Evolutionary conservation across 257 asterid species (phyloP).

Genomic region (Solanum bulbocastanum): DNA sequence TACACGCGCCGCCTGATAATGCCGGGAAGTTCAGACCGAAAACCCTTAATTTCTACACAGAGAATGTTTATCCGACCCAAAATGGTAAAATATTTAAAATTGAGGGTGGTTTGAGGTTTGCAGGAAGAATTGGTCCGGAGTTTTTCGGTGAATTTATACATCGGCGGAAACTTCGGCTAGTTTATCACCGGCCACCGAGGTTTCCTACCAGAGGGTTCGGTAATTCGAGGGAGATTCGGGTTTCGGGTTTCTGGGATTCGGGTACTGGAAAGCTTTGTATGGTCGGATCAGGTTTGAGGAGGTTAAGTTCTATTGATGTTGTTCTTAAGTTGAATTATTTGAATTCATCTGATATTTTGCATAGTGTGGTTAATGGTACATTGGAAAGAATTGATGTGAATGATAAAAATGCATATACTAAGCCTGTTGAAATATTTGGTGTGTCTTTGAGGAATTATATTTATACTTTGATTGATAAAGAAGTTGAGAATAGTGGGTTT

Average conservation of each 20-base stretch:
- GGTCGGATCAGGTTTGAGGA: conserved; percentile 56
- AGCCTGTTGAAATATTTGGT: conserved; percentile 36
- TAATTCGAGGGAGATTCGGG: conserved; percentile 12
- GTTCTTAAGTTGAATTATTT: conserved; percentile 73
- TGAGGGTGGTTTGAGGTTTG: conserved; percentile 26
- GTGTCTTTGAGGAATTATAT: conserved; percentile 53
- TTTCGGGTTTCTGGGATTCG: conserved; percentile 76
- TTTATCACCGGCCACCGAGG: conserved; percentile 58
- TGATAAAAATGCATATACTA: conserved; percentile 12
- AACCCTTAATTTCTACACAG: conserved; percentile 29
- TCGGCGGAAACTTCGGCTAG: conserved; percentile 37
- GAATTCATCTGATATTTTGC: conserved; percentile 52
- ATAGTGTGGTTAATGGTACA: conserved; percentile 68
- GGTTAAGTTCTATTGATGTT: conserved; percentile 19
- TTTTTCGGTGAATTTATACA: conserved; percentile 30
- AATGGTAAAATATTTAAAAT: conserved; percentile 40
- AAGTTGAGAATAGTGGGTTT: conserved; percentile 34
- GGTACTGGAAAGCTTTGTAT: conserved; percentile 68
- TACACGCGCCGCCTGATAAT: conserved; percentile 10
- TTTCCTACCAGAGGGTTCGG: conserved; percentile 28
- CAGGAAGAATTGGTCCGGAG: not conserved
- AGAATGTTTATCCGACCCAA: conserved; percentile 34
- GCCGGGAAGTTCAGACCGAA: conserved; percentile 10
- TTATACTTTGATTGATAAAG: conserved; percentile 62
- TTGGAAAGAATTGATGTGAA: conserved; percentile 23